Percentiles rank a stretch among this genome's conserved stretches.
Evolutionary conservation across 495 filamentous ascomycete species (phyloP).

Genomic region (Terfezia claveryi): DNA sequence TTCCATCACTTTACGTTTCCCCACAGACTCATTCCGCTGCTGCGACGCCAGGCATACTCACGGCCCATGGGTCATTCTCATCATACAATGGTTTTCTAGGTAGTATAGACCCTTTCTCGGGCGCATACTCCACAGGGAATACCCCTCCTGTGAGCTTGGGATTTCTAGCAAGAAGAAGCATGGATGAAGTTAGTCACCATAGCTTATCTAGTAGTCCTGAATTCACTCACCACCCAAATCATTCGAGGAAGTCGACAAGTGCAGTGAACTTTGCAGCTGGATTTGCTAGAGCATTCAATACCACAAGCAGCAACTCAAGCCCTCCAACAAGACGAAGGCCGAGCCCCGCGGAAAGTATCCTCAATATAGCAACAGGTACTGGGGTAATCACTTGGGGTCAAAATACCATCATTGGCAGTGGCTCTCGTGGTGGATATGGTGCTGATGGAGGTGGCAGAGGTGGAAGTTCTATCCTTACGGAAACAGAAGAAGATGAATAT

Average conservation of each 20-base stretch:
- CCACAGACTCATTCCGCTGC: slow-evolving; percentile 23
- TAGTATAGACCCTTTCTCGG: slow-evolving; percentile 34
- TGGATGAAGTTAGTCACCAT: not conserved
- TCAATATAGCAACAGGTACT: slow-evolving; percentile 33
- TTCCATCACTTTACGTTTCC: slow-evolving; percentile 10
- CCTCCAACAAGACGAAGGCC: slow-evolving; percentile 34
- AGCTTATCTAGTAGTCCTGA: not conserved
- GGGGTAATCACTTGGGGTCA: slow-evolving; percentile 44
- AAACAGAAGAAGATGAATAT: slow-evolving; percentile 15
- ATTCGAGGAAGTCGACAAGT: not conserved
- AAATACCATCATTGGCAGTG: slow-evolving; percentile 33
- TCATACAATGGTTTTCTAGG: slow-evolving; percentile 43
- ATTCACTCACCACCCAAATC: not conserved
- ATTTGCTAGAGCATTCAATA: not conserved
- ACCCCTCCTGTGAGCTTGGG: not conserved
- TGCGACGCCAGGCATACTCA: slow-evolving; percentile 30
- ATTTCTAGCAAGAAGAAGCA: not conserved
- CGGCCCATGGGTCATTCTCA: slow-evolving; percentile 31
- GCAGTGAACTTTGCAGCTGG: not conserved
- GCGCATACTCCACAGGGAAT: slow-evolving; percentile 20
- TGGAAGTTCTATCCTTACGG: slow-evolving; percentile 27
- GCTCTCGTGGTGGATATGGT: slow-evolving; percentile 2
- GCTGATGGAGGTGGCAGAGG: slow-evolving; percentile 19
- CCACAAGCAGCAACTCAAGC: slow-evolving; percentile 36
- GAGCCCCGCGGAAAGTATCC: slow-evolving; percentile 44